Conservation (phyloP, 139 green algal species). For the Trebouxia sp. region DNA sequence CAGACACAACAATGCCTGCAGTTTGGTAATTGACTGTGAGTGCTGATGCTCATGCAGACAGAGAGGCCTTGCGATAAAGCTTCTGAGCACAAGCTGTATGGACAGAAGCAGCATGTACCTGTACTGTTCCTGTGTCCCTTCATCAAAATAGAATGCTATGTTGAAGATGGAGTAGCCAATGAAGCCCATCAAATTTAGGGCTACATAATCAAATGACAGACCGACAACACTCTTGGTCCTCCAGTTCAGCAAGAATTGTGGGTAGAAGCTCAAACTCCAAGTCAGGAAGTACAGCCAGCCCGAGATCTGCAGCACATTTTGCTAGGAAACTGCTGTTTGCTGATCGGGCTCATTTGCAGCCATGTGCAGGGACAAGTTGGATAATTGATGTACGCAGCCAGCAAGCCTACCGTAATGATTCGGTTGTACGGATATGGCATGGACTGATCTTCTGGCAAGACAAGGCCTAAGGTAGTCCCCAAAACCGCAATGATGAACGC, state of each 20-base stretch:
- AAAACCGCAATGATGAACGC: background rate
- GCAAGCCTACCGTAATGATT: background rate
- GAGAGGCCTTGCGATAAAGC: no score
- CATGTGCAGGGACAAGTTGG: background rate
- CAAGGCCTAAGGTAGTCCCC: constrained; percentile 8
- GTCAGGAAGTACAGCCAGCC: constrained; percentile 56
- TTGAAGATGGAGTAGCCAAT: constrained; percentile 68
- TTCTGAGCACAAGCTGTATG: background rate
- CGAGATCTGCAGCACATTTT: background rate
- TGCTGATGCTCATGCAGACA: background rate
- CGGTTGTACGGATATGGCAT: constrained; percentile 21
- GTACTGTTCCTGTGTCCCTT: constrained; percentile 51
- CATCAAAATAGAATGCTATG: constrained; percentile 50
- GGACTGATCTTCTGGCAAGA: background rate
- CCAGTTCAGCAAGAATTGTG: constrained; percentile 63
- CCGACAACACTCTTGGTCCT: constrained; percentile 53
- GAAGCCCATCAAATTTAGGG: constrained; percentile 66
- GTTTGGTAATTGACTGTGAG: background rate
- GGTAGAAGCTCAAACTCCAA: constrained; percentile 67
- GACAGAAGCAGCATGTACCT: background rate
- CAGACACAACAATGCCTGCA: background rate
- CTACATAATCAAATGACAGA: constrained; percentile 63
- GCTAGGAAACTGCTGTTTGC: background rate
- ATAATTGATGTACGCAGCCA: background rate
- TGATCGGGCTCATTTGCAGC: background rate